Evolutionary conservation across 2,329 filamentous ascomycete genomes (phyloP).

Genomic region (Xylaria hypoxylon): DNA sequence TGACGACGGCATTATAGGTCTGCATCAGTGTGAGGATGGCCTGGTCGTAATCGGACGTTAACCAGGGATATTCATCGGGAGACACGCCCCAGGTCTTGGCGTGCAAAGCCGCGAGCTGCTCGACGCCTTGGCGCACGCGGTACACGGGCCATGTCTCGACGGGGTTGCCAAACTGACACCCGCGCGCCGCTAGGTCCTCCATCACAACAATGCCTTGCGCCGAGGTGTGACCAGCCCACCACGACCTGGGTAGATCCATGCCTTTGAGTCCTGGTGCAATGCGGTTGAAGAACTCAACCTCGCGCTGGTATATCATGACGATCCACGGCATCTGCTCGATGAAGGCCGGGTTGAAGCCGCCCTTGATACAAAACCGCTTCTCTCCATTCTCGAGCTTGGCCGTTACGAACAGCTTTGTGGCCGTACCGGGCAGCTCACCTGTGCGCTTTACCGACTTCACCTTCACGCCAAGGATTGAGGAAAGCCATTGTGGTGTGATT

Average conservation of each 20-base stretch:
- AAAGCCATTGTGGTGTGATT: constrained; percentile 45
- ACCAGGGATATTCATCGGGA: constrained; percentile 48
- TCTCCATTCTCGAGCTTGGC: constrained; percentile 38
- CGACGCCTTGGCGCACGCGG: constrained; percentile 45
- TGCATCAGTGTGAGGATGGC: constrained; percentile 46
- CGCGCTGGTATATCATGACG: constrained; percentile 46
- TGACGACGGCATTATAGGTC: constrained; percentile 45
- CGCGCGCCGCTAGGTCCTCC: constrained; percentile 44
- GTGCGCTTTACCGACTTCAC: constrained; percentile 41
- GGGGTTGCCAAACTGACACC: constrained; percentile 43
- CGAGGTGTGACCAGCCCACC: constrained; percentile 43
- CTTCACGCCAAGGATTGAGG: constrained; percentile 37
- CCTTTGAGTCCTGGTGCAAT: constrained; percentile 42
- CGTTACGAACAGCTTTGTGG: constrained; percentile 43
- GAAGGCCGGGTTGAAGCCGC: constrained; percentile 47
- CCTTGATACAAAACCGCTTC: constrained; percentile 45
- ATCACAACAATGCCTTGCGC: constrained; percentile 47
- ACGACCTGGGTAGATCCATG: constrained; percentile 43
- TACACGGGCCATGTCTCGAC: constrained; percentile 42
- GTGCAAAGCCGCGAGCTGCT: constrained; percentile 54
- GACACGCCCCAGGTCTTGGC: constrained; percentile 47
- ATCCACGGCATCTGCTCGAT: constrained; percentile 43
- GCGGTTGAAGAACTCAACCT: constrained; percentile 48
- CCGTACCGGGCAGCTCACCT: constrained; percentile 41
- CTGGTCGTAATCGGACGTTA: constrained; percentile 48